Evolutionary conservation across 2,329 filamentous ascomycete species (phyloP).

Genomic region (Aureobasidium lini): DNA sequence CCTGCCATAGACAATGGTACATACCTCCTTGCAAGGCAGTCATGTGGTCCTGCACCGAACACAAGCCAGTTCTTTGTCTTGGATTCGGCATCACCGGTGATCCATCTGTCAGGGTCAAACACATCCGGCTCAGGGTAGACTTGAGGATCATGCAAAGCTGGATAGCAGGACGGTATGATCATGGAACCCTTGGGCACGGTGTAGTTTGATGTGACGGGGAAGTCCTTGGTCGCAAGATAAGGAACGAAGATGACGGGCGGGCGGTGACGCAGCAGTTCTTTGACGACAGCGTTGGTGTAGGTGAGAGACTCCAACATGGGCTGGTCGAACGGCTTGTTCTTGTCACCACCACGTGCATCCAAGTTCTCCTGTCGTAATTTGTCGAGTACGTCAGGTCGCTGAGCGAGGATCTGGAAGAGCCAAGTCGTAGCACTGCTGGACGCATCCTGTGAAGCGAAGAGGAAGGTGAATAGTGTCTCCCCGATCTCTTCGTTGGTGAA

Average conservation of each 20-base stretch:
- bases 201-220: constrained; percentile 74
- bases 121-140: constrained; percentile 82
- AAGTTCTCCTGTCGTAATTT: constrained; percentile 65
- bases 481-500: constrained; percentile 88
- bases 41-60: constrained; percentile 93
- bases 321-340: neutral
- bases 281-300: constrained; percentile 48
- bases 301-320: constrained; percentile 43
- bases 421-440: constrained; percentile 90
- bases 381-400: constrained; percentile 86
- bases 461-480: constrained; percentile 89
- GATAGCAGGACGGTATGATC: constrained; percentile 86
- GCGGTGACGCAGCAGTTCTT: constrained; percentile 45
- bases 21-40: constrained; percentile 67
- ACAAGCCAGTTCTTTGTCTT: constrained; percentile 95
- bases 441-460: constrained; percentile 96
- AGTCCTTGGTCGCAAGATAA: constrained; percentile 77
- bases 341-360: constrained; percentile 15
- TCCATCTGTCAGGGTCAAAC: constrained; percentile 88
- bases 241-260: constrained; percentile 50
- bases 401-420: constrained; percentile 90
- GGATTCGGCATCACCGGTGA: constrained; percentile 78
- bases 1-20: constrained; percentile 5
- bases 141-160: constrained; percentile 84
- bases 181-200: constrained; percentile 93